Base-by-base conservation (phyloP, 352 stramenopile species). In the Pythium graminicola region DNA sequence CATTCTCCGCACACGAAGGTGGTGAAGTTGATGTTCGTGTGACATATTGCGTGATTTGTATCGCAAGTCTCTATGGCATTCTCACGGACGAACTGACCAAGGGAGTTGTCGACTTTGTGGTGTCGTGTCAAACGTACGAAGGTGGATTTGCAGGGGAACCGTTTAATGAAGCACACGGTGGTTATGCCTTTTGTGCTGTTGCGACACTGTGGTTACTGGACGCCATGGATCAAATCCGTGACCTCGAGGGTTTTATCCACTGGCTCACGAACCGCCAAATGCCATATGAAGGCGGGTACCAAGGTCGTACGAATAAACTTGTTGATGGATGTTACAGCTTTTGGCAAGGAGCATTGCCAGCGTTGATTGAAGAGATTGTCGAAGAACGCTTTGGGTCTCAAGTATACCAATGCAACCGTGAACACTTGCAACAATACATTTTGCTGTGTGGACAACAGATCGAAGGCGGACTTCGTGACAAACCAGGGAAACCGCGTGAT, bases 311-410 rank as follows among this genome's bases (percentile, higher is more conserved):
- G 6, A 99, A 99, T 77, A 99, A 99, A 65, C 73, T 99, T 4
- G 97, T 99, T 10, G 97, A 99, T 65, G 96, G 95, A 0, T 99
- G 97, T 73, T 99, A 99, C 68, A 98, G 89, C n/a, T 99, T 98
- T 70, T 99, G 97, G 95, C 92, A 99, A 61, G 96, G 95, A 11
- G 91, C 89, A 14, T 64, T 96, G 39, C 74, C 87, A 4, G 87
- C 85, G 6, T 63, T 98, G 20, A 58, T 98, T 6, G 72, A 70
- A 38, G 63, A 81, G 17, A 54, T 65, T 33, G 52, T 87, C 5
- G 54, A 65, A 2, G 54, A 71, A 11, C 57, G 53, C n/a, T 75
- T 67, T 20, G 66, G 61, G 7, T 54, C 65, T 4, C 48, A 68
- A 14, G 54, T 70, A 23, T 86, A 86, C 63, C 77, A 93, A 61